Percentiles rank a stretch among this genome's conserved stretches.
phyloP scores from a whole-genome alignment of 768 basidiomycete genomes.

The Leccinellum luteum region DNA sequence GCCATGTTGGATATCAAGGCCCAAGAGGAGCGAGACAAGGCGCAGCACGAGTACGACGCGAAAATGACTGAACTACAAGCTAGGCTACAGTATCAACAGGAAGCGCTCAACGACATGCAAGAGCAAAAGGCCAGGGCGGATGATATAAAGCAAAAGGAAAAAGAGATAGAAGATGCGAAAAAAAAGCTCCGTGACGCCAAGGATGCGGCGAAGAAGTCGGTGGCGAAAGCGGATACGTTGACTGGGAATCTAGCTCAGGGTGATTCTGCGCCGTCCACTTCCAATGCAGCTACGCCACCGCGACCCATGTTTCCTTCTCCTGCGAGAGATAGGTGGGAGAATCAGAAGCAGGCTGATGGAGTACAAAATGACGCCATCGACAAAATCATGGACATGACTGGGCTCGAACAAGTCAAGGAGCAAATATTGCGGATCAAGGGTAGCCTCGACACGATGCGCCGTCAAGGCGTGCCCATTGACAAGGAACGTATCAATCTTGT shows the following conservation, averaged over 20 bases:
- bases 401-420: conserved; percentile 62
- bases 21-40: conserved; percentile 45
- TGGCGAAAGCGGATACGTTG: not conserved
- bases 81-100: conserved; percentile 33
- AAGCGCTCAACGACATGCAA: conserved; percentile 36
- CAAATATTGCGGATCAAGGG: conserved; percentile 58
- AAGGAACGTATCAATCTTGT: conserved; percentile 60
- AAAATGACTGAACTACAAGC: conserved; percentile 44
- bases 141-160: conserved; percentile 37
- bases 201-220: conserved; percentile 12
- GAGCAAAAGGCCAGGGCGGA: conserved; percentile 45
- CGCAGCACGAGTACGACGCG: conserved; percentile 41
- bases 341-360: conserved; percentile 55
- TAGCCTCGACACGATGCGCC: conserved; percentile 51
- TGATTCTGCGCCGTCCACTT: not conserved
- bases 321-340: conserved; percentile 51
- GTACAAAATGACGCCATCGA: conserved; percentile 55
- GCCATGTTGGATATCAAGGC: conserved; percentile 38
- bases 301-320: conserved; percentile 29
- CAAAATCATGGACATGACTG: conserved; percentile 65
- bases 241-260: conserved; percentile 1
- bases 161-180: conserved; percentile 42
- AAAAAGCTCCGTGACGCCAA: conserved; percentile 13
- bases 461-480: conserved; percentile 52
- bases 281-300: conserved; percentile 6